These are phyloP conservation scores for Dendrothele bispora DNA, from an alignment of 768 basidiomycete species.

Conservation along the genomic window DNA sequence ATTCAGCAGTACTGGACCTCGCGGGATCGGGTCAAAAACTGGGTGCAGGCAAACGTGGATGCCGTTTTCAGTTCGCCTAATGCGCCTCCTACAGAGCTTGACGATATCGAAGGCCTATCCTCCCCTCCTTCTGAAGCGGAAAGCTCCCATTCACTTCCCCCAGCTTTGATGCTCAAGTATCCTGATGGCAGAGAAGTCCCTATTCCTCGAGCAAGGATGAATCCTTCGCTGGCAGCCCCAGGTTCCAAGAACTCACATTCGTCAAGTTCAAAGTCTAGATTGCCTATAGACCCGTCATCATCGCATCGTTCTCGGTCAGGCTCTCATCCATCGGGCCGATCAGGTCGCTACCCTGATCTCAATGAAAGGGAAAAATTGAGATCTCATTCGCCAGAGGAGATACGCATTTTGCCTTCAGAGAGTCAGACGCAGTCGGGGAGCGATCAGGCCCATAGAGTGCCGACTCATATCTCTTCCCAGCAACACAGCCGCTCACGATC, in stretches of 20 bases:
- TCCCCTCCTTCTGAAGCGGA: slow-evolving; percentile 48
- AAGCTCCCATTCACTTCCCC: slow-evolving; percentile 57
- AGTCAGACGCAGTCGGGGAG: slow-evolving; percentile 34
- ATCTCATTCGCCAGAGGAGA: slow-evolving; percentile 55
- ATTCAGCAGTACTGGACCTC: slow-evolving; percentile 57
- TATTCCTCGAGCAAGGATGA: slow-evolving; percentile 43
- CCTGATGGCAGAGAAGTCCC: slow-evolving; percentile 66
- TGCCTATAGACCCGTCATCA: slow-evolving; percentile 29
- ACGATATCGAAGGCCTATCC: slow-evolving; percentile 32
- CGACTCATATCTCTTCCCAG: slow-evolving; percentile 31
- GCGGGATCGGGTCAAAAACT: slow-evolving; percentile 61
- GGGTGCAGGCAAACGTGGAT: slow-evolving; percentile 53
- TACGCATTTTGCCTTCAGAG: slow-evolving; percentile 63
- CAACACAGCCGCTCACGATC: slow-evolving; percentile 45
- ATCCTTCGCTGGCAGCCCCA: slow-evolving; percentile 16
- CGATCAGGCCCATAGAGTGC: too few relatives aligned
- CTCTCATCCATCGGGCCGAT: slow-evolving; percentile 30
- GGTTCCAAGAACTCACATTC: slow-evolving; percentile 22
- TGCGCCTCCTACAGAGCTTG: slow-evolving; percentile 51
- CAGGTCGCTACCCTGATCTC: slow-evolving; percentile 26
- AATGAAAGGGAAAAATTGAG: slow-evolving; percentile 20
- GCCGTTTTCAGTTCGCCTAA: slow-evolving; percentile 57
- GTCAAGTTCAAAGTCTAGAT: slow-evolving; percentile 23
- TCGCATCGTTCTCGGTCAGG: slow-evolving; percentile 38
- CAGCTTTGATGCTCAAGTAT: slow-evolving; percentile 72